Conservation (phyloP, 2,329 filamentous ascomycete genomes). For the Conoideocrella luteorostrata region DNA sequence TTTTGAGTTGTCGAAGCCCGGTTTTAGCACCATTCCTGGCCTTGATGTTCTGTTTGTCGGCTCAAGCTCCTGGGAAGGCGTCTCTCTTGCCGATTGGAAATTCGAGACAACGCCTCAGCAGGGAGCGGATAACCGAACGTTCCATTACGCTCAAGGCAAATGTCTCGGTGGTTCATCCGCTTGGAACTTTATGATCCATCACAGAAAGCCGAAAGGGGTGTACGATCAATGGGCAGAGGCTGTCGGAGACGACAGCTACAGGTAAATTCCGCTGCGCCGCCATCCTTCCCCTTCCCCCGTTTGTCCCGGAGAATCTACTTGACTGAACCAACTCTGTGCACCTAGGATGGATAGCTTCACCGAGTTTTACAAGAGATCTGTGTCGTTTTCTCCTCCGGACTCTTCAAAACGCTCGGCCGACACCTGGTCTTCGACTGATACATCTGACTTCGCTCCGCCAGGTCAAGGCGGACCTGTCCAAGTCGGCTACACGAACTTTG, state of each 20-base stretch:
- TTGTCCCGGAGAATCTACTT: too few relatives aligned
- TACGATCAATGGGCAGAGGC: too few relatives aligned
- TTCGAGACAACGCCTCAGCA: slow-evolving; percentile 23
- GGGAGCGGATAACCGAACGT: slow-evolving; percentile 14
- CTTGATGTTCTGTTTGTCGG: slow-evolving; percentile 17
- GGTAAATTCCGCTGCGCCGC: too few relatives aligned
- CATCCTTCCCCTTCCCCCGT: too few relatives aligned
- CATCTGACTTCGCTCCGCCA: too few relatives aligned
- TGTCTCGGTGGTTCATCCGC: slow-evolving; percentile 31
- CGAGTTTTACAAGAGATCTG: slow-evolving; percentile 20
- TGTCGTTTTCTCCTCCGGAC: slow-evolving; percentile 20
- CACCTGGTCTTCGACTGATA: too few relatives aligned
- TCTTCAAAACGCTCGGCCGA: slow-evolving; percentile 13
- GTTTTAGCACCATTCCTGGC: slow-evolving; percentile 19
- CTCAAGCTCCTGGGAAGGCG: slow-evolving; percentile 13
- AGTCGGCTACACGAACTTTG: slow-evolving; percentile 20
- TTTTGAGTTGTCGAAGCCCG: slow-evolving; percentile 23
- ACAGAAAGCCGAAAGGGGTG: slow-evolving; percentile 25
- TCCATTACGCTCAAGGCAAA: slow-evolving; percentile 32
- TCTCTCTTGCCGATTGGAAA: slow-evolving; percentile 20
- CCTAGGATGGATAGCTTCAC: slow-evolving; percentile 15
- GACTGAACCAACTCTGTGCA: neutral
- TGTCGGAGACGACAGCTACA: too few relatives aligned
- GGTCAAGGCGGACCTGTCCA: slow-evolving; percentile 18
- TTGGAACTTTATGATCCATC: slow-evolving; percentile 29